Evolutionary conservation across 1,284 basidiomycete genomes (phyloP).

Genomic region (Naganishia albida): DNA sequence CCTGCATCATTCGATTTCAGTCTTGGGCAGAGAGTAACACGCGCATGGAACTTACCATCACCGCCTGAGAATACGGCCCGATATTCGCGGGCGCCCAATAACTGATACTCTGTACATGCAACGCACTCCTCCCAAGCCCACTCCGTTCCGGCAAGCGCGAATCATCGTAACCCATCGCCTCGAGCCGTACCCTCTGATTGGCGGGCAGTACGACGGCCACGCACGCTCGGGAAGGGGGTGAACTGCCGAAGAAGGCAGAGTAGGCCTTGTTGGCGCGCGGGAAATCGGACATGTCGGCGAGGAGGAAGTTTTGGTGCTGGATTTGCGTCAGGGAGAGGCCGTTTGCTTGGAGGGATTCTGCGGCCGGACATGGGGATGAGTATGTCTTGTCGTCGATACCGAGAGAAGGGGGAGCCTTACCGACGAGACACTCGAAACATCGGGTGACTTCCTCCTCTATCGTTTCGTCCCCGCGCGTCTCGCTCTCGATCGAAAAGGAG

Average conservation of each 20-base stretch:
- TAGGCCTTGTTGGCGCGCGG: constrained; percentile 75
- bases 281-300: constrained; percentile 80
- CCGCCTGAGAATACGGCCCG: constrained; percentile 94
- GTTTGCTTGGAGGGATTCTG: constrained; percentile 60
- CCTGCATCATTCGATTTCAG: constrained; percentile 56
- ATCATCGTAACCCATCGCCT: constrained; percentile 67
- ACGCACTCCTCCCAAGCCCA: constrained; percentile 61
- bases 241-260: constrained; percentile 76
- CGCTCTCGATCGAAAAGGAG: constrained; percentile 39
- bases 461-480: constrained; percentile 23
- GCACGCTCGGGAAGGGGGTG: constrained; percentile 90
- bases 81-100: constrained; percentile 99
- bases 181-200: constrained; percentile 66
- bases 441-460: constrained; percentile 43
- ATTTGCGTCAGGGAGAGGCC: constrained; percentile 64
- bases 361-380: constrained; percentile 6
- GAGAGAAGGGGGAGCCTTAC: constrained; percentile 54
- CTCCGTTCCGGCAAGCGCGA: constrained; percentile 43
- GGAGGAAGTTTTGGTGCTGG: constrained; percentile 77
- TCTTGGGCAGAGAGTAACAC: constrained; percentile 31
- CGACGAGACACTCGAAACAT: constrained; percentile 40
- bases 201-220: constrained; percentile 72
- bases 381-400: neutral
- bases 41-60: constrained; percentile 63
- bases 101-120: constrained; percentile 92